Evolutionary conservation across 352 stramenopile species (phyloP), one percentile per base, ranked within the genome.

Genomic region (Pythium sukuiense): DNA sequence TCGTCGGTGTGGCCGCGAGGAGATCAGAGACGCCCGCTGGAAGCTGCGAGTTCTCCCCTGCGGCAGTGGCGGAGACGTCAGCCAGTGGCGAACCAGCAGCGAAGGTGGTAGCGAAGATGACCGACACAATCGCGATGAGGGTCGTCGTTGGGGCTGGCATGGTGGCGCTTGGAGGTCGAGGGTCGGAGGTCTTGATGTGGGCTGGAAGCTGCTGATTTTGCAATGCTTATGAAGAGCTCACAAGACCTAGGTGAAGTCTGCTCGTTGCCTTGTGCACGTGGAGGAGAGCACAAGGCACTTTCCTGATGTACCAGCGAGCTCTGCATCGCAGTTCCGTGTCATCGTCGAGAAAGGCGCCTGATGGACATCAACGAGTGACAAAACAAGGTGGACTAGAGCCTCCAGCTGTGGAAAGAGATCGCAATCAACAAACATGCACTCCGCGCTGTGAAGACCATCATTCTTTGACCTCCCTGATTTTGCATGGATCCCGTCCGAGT

Each of bases 21-120:
- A 70, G 46, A 35, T 68, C 61, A 32, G 61, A 58, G 53, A 63
- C 45, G 3, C 61, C 61, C 0, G 32, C 27, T 18, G 61, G 61
- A 2, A 62, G 6, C 35, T 58, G 32, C 14, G 45, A 14, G 26
- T 6, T 45, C 33, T 43, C 43, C 7, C 43, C 43, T 20, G 26
- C 45, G 18, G 8, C 26, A 9, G 3, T 45, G 37, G 20, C 20
- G 20, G 20, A 24, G 20, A 24, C 20, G 20, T 24, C 20, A 24
- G 20, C 20, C 20, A 24, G 20, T 24, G 20, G 20, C 20, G 0
- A 45, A 45, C 12, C 18, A 8, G 37, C 13, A 12, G 3, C 18
- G 37, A 12, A 13, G 18, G 8, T 45, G 3, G 18, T 13, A 12
- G 37, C 37, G 9, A 45, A n/a, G 9, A 45, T 16, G 3, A 45